These are phyloP conservation scores for Leccinum rimulosum DNA, from an alignment of 768 basidiomycete species.

Conservation along the genomic window DNA sequence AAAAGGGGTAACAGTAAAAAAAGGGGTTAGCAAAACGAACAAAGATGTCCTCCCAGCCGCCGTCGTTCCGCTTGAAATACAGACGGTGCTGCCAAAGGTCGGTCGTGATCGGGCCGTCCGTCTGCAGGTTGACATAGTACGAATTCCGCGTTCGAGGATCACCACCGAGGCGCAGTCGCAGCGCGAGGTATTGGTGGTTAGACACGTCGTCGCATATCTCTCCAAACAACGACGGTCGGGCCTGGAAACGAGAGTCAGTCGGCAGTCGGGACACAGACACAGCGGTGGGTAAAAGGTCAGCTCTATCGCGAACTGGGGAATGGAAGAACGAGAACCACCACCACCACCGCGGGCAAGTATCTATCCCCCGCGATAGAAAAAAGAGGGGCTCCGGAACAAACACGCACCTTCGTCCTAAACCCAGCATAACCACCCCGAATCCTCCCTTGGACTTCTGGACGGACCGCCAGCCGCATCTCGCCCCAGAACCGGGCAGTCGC, in stretches of 20 bases:
- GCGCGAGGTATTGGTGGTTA: conserved; percentile 72
- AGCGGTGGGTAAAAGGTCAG: neutral
- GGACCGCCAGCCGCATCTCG: conserved; percentile 68
- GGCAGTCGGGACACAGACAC: neutral
- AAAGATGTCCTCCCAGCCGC: conserved; percentile 79
- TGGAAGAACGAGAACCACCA: neutral
- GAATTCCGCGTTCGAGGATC: conserved; percentile 73
- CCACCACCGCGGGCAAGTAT: neutral
- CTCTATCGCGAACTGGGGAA: neutral
- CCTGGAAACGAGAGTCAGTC: conserved; percentile 36
- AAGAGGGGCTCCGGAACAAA: neutral
- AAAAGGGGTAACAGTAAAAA: neutral
- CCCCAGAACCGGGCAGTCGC: conserved; percentile 78
- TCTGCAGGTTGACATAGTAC: conserved; percentile 95
- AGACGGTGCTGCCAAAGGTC: conserved; percentile 96
- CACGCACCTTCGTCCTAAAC: conserved; percentile 77
- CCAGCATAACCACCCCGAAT: conserved; percentile 89
- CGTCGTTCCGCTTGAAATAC: conserved; percentile 65
- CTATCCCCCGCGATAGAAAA: no score
- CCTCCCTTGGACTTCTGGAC: conserved; percentile 58
- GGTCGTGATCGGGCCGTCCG: conserved; percentile 72
- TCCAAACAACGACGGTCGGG: conserved; percentile 83
- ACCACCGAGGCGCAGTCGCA: conserved; percentile 77
- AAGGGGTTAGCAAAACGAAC: conserved; percentile 43
- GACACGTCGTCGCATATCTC: conserved; percentile 83